Conservation (phyloP, 148 eudicot genomes). For the Amaranthus palmeri region DNA sequence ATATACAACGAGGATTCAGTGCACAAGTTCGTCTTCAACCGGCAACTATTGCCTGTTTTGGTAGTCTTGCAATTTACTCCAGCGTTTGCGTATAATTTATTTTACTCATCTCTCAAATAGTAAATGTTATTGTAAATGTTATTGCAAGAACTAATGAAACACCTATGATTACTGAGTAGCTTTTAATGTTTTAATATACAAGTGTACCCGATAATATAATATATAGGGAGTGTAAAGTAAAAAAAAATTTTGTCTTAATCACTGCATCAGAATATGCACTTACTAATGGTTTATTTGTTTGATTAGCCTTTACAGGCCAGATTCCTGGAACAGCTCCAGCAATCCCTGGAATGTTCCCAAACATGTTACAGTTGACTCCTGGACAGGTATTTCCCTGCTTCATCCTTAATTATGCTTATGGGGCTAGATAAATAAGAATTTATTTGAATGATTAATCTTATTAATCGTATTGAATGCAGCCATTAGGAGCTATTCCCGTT, state of each 20-base stretch:
- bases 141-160: conserved; percentile 15
- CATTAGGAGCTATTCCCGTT: conserved; percentile 75
- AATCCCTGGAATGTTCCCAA: conserved; percentile 79
- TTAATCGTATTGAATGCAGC: conserved; percentile 26
- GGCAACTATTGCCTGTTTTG: conserved; percentile 85
- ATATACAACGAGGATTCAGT: conserved; percentile 75
- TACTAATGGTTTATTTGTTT: conserved; percentile 26
- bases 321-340: conserved; percentile 61
- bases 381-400: conserved; percentile 51
- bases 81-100: conserved; percentile 46
- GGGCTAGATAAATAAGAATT: not conserved
- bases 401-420: not conserved
- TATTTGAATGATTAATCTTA: not conserved
- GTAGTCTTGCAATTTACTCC: conserved; percentile 61
- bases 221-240: conserved; percentile 8
- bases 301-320: conserved; percentile 66
- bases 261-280: not conserved
- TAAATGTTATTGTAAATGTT: conserved; percentile 26
- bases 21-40: conserved; percentile 89
- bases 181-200: not conserved
- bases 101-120: conserved; percentile 26
- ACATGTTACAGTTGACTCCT: conserved; percentile 60
- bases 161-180: not conserved
- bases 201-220: conserved; percentile 1
- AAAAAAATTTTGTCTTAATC: too few species aligned